Evolutionary conservation across 2,329 filamentous ascomycete genomes (phyloP), one percentile per base, ranked within the genome.

Genomic region (Fusarium verrucosum): DNA sequence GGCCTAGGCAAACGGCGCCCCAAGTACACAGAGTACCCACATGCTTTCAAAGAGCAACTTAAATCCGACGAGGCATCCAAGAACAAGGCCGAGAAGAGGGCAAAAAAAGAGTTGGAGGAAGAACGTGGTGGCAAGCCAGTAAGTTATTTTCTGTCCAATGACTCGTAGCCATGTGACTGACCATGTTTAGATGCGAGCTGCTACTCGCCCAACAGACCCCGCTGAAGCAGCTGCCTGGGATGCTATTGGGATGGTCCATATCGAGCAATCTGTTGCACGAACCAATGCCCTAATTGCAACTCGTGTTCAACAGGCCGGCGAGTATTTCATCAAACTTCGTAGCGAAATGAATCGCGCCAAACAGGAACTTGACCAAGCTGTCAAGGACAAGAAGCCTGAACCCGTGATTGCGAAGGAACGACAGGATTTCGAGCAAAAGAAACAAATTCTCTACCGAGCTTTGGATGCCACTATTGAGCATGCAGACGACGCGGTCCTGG

Each of bases 401-500:
- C 53, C 71, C 11, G 75, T 77, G 8, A 57, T 81, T 26, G 68
- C 73, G 5, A 75, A 72, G 38, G 69, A 82, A 16, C 82, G 79
- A 62, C 73, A 76, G 9, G 75, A 77, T 10, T 77, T 82, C 7
- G 78, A 79, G 4, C 70, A 74, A 49, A 82, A 82, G 65, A 80
- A 82, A 56, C 79, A 83, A 35, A 77, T 81, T 6, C 76, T 88
- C 7, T 81, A 79, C 62, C 74, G 79, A 49, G 82, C 83, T 3
- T 76, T 87, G 42, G 81, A 87, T 61, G 80, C 83, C 11, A 84
- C 83, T 2, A 79, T 85, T 47, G 78, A 81, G 22, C 81, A 82
- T 73, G 85, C 85, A 13, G 84, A 87, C 70, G 79, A 81, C 40
- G 79, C 81, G 20, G 83, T 87, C 14, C 73, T 88, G 35, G 82